These are phyloP conservation scores for Hyphodiscus sp. DNA, from an alignment of 2,329 filamentous ascomycete genomes.

Conservation along the genomic window DNA sequence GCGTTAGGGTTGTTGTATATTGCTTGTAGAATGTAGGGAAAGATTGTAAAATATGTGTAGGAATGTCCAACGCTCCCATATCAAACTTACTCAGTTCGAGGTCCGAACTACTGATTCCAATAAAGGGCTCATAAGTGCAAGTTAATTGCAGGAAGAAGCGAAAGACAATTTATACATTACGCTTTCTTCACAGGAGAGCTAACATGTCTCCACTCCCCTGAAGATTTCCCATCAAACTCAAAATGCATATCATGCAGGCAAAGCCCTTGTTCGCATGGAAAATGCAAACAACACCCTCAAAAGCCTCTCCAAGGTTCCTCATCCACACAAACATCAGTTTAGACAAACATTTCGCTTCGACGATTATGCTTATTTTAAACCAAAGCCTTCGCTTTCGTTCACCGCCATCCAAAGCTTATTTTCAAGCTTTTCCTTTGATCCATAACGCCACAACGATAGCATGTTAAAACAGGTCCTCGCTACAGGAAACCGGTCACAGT, in stretches of 20 bases:
- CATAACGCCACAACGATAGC: constrained; percentile 69
- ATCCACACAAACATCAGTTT: neutral
- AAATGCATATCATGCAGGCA: neutral
- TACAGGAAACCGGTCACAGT: constrained; percentile 69
- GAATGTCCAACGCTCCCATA: neutral
- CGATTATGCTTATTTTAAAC: constrained; percentile 55
- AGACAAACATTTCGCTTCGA: neutral
- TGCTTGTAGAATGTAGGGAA: neutral
- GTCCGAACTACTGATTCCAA: too few relatives aligned
- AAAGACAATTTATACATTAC: constrained; percentile 3
- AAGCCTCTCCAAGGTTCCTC: neutral
- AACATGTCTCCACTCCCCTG: neutral
- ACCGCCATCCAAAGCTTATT: constrained; percentile 76
- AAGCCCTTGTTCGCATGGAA: neutral
- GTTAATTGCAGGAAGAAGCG: neutral
- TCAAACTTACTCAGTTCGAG: neutral
- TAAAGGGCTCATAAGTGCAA: neutral
- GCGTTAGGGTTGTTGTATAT: neutral
- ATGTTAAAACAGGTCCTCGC: constrained; percentile 91
- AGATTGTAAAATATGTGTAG: neutral
- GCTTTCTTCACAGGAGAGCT: neutral
- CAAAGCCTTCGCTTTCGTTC: constrained; percentile 87
- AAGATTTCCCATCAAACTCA: neutral
- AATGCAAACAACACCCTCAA: neutral
- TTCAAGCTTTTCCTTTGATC: constrained; percentile 59